Percentiles rank a stretch among this genome's conserved stretches.
phyloP scores from a whole-genome alignment of 495 filamentous ascomycete species.

The Tuber melanosporum region DNA sequence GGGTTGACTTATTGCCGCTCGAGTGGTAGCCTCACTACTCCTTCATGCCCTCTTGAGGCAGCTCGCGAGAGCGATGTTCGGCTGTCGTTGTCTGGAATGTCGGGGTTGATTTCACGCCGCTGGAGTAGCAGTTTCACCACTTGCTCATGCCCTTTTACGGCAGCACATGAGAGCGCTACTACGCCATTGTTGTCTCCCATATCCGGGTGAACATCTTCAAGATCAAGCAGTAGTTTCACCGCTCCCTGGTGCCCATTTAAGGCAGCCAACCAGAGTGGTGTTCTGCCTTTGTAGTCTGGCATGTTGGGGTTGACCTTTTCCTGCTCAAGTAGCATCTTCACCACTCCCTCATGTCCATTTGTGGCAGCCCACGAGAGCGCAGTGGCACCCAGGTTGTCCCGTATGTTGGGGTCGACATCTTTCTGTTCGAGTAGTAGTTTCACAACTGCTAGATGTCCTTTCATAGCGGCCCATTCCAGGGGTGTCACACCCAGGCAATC shows the following conservation, averaged over 20 bases:
- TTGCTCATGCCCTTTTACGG: constrained; percentile 30
- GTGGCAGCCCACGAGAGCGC: constrained; percentile 42
- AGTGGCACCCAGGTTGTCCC: constrained; percentile 13
- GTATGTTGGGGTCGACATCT: neutral
- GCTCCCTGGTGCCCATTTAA: neutral
- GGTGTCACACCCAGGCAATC: constrained; percentile 7
- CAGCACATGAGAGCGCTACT: constrained; percentile 27
- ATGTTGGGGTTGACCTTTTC: neutral
- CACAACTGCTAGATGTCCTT: constrained; percentile 34
- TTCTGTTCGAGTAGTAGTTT: constrained; percentile 13
- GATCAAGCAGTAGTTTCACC: too few relatives aligned
- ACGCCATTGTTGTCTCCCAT: too few relatives aligned
- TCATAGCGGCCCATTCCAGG: constrained; percentile 39
- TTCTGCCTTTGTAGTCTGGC: too few relatives aligned
- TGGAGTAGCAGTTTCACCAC: constrained; percentile 37
- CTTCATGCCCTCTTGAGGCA: constrained; percentile 42
- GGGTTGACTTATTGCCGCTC: too few relatives aligned
- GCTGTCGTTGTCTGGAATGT: too few relatives aligned
- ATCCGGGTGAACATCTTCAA: too few relatives aligned
- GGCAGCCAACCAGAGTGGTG: neutral
- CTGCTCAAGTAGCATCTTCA: constrained; percentile 21
- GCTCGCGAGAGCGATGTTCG: constrained; percentile 40
- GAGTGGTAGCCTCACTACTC: constrained; percentile 15
- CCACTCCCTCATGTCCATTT: constrained; percentile 41
- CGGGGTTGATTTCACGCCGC: neutral